A percentile compares a stretch with the other conserved stretches of the same genome.
These are phyloP conservation scores for Geosiphon pyriformis DNA, from an alignment of 192 early-diverging fungal species.

Conservation along the genomic window DNA sequence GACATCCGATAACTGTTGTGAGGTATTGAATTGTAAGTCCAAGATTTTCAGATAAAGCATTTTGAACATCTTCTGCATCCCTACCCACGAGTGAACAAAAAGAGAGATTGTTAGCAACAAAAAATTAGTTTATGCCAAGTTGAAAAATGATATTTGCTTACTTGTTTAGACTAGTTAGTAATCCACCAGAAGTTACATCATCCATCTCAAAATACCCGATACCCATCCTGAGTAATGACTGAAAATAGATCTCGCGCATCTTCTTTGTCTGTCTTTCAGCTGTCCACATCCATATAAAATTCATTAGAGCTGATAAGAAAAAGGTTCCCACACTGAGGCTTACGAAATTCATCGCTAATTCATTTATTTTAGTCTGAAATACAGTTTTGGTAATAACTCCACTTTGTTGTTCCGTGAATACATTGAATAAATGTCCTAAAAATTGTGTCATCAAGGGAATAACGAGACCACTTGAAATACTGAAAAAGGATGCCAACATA, in stretches of 20 bases:
- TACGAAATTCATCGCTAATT: constrained; percentile 28
- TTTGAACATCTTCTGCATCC: constrained; percentile 10
- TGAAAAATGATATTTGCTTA: constrained; percentile 49
- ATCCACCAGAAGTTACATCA: constrained; percentile 58
- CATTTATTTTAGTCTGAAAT: neutral
- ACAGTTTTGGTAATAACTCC: constrained; percentile 2
- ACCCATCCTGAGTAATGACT: constrained; percentile 60
- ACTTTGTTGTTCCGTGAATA: constrained; percentile 4
- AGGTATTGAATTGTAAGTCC: constrained; percentile 9
- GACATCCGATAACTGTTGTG: neutral
- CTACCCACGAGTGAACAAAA: neutral
- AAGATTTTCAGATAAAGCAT: constrained; percentile 7
- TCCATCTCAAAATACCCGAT: constrained; percentile 69
- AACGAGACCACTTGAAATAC: neutral
- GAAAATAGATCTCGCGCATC: constrained; percentile 59
- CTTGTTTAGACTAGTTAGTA: constrained; percentile 65
- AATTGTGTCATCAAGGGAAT: constrained; percentile 15
- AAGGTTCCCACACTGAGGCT: constrained; percentile 38
- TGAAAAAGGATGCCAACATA: constrained; percentile 10
- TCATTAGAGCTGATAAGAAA: constrained; percentile 10
- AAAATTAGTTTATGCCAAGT: no score
- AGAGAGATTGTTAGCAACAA: no score
- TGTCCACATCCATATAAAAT: constrained; percentile 23
- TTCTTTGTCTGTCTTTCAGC: constrained; percentile 60
- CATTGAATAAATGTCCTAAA: constrained; percentile 10